These are phyloP conservation scores for Rutstroemia sydowiana DNA, from an alignment of 2,329 filamentous ascomycete genomes.

Conservation along the genomic window DNA sequence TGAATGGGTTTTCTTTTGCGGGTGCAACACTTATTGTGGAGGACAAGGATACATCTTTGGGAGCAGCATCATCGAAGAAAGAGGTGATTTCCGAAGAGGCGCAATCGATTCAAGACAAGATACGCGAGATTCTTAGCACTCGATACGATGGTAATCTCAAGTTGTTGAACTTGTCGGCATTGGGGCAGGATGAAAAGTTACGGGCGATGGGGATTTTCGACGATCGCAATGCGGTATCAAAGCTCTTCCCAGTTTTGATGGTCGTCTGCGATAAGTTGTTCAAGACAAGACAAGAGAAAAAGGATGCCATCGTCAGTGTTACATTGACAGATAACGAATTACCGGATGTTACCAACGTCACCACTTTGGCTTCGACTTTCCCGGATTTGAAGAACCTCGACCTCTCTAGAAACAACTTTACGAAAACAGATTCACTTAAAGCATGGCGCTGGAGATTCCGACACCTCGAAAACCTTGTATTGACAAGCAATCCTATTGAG, in stretches of 20 bases:
- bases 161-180: slow-evolving; percentile 72
- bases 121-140: slow-evolving; percentile 63
- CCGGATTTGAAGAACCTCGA: slow-evolving; percentile 85
- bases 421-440: slow-evolving; percentile 57
- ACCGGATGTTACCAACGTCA: slow-evolving; percentile 63
- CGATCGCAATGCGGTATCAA: slow-evolving; percentile 53
- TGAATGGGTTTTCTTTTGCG: slow-evolving; percentile 64
- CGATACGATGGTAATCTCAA: slow-evolving; percentile 68
- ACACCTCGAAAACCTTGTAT: slow-evolving; percentile 70
- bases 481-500: slow-evolving; percentile 70
- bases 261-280: slow-evolving; percentile 74
- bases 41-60: slow-evolving; percentile 30
- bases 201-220: slow-evolving; percentile 65
- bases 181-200: slow-evolving; percentile 66
- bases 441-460: slow-evolving; percentile 75
- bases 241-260: slow-evolving; percentile 91
- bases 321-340: slow-evolving; percentile 77
- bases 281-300: slow-evolving; percentile 62
- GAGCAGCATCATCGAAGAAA: slow-evolving; percentile 26
- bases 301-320: slow-evolving; percentile 73
- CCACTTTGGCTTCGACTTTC: slow-evolving; percentile 68
- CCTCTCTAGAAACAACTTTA: slow-evolving; percentile 75
- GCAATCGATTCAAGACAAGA: slow-evolving; percentile 57
- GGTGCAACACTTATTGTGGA: slow-evolving; percentile 51
- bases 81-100: slow-evolving; percentile 43